Percentiles rank a stretch among this genome's conserved stretches.
phyloP scores from a whole-genome alignment of 805 yeast species.

The Yueomyces sinensis region DNA sequence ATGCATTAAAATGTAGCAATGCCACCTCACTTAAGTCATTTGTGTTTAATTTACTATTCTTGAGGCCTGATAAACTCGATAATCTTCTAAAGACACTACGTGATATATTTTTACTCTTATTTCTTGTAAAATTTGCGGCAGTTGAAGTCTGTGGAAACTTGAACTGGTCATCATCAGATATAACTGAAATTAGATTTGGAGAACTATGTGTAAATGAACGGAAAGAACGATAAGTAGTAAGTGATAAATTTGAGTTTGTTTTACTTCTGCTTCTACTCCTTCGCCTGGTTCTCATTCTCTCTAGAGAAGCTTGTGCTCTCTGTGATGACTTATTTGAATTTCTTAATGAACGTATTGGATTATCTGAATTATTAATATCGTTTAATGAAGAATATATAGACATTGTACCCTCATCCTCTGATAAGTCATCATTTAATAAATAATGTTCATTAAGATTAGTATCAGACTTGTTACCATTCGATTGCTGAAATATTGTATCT shows the following conservation, averaged over 20 bases:
- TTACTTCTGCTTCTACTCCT: conserved; percentile 32
- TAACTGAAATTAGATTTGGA: conserved; percentile 20
- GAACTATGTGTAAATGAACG: conserved; percentile 17
- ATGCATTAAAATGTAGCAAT: conserved; percentile 31
- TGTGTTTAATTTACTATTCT: conserved; percentile 9
- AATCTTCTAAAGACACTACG: conserved; percentile 5
- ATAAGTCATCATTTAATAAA: conserved; percentile 2
- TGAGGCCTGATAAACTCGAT: conserved; percentile 9
- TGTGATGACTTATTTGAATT: conserved; percentile 37
- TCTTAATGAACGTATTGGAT: conserved; percentile 25
- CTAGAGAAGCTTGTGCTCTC: conserved; percentile 52
- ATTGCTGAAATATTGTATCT: not conserved
- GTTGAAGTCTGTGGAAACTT: not conserved
- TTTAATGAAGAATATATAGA: conserved; percentile 47
- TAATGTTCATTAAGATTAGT: not conserved
- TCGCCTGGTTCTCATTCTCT: conserved; percentile 46
- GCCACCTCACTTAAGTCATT: conserved; percentile 26
- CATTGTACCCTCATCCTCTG: conserved; percentile 59
- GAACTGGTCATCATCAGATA: conserved; percentile 8
- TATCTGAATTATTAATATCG: conserved; percentile 22
- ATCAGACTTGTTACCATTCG: not conserved
- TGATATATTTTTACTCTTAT: conserved; percentile 3
- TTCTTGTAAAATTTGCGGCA: not conserved
- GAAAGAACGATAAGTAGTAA: not conserved
- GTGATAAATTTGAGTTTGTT: conserved; percentile 12